Percentiles rank a stretch among this genome's conserved stretches.
Evolutionary conservation across 768 basidiomycete genomes (phyloP).

Genomic region (Suillus americanus): DNA sequence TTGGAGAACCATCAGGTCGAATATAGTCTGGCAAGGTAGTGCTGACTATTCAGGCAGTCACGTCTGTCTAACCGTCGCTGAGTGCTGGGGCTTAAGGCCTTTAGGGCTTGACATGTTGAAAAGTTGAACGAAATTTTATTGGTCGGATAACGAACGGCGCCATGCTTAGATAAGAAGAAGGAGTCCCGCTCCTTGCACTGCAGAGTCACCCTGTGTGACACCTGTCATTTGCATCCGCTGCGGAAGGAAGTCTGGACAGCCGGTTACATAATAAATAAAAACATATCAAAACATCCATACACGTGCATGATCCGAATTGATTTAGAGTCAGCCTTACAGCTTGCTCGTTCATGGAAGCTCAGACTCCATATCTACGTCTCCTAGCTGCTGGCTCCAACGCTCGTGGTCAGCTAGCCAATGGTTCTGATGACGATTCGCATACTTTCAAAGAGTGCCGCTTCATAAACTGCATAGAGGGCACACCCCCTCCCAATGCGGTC

Average conservation of each 20-base stretch:
- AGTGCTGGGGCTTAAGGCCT: background rate
- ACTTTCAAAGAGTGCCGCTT: slow-evolving; percentile 40
- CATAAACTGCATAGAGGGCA: slow-evolving; percentile 14
- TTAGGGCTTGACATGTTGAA: background rate
- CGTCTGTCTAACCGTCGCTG: background rate
- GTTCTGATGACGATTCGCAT: slow-evolving; percentile 38
- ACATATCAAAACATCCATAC: background rate
- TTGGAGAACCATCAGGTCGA: background rate
- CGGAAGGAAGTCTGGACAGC: too few relatives aligned
- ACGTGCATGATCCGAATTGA: too few relatives aligned
- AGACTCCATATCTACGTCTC: slow-evolving; percentile 17
- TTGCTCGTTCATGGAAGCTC: background rate
- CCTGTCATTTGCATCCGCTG: too few relatives aligned
- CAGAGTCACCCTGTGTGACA: too few relatives aligned
- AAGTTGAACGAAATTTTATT: background rate
- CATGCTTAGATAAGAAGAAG: background rate
- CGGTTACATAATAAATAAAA: background rate
- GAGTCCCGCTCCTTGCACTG: too few relatives aligned
- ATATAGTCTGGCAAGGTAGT: background rate
- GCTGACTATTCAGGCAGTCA: background rate
- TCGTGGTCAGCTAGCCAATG: slow-evolving; percentile 45
- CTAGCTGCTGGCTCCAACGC: slow-evolving; percentile 50
- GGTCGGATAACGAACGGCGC: background rate
- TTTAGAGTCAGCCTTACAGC: too few relatives aligned
- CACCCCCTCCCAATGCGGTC: slow-evolving; percentile 23